These are phyloP conservation scores for Blastosporella zonata DNA, from an alignment of 1,284 basidiomycete genomes.

Conservation along the genomic window DNA sequence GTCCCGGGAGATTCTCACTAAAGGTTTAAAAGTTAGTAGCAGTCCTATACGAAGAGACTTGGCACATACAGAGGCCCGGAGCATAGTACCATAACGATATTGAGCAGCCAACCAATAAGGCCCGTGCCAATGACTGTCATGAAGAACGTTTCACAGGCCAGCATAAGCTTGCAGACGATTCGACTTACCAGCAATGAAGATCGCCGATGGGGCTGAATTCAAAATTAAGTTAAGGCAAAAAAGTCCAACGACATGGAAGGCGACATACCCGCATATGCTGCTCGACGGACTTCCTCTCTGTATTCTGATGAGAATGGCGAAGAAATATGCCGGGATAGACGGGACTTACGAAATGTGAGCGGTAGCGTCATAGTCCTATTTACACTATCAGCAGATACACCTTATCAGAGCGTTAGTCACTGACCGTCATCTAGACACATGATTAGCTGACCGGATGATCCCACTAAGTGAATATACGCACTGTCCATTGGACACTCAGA, in stretches of 20 bases:
- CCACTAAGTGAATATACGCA: conserved; percentile 33
- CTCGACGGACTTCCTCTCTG: conserved; percentile 86
- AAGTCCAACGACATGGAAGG: neutral
- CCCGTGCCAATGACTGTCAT: conserved; percentile 75
- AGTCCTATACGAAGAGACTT: conserved; percentile 1
- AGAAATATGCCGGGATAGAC: neutral
- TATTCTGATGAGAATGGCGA: neutral
- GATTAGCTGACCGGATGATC: neutral
- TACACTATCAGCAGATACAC: conserved; percentile 9
- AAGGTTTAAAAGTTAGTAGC: neutral
- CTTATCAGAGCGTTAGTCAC: conserved; percentile 16
- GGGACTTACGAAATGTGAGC: conserved; percentile 82
- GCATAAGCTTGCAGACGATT: neutral
- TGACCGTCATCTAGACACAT: conserved; percentile 59
- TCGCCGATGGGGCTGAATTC: conserved; percentile 70
- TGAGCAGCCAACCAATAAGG: conserved; percentile 79
- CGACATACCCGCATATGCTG: conserved; percentile 76
- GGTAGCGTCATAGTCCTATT: conserved; percentile 64
- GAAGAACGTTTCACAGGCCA: neutral
- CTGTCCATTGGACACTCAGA: conserved; percentile 89
- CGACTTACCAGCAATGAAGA: conserved; percentile 73
- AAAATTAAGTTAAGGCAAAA: conserved; percentile 2
- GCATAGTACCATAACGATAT: conserved; percentile 81
- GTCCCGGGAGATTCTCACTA: conserved; percentile 61
- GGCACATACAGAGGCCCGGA: conserved; percentile 64